phyloP scores from a whole-genome alignment of 768 basidiomycete genomes.

The Boletus speciosus region DNA sequence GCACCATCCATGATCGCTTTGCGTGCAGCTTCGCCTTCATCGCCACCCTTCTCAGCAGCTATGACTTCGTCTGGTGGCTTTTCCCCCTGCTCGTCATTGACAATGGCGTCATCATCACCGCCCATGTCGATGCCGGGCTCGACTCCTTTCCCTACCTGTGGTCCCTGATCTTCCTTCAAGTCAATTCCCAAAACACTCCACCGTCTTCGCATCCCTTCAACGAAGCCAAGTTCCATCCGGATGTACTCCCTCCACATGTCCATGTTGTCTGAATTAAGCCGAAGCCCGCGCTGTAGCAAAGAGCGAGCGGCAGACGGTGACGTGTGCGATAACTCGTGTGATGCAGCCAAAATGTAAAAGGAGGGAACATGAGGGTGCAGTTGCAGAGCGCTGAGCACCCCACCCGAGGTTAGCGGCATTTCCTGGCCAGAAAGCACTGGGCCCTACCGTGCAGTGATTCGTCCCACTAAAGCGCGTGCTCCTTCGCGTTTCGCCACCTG shows the following conservation, averaged over 20 bases:
- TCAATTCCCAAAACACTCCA: slow-evolving; percentile 77
- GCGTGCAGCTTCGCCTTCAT: slow-evolving; percentile 53
- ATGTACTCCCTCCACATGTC: slow-evolving; percentile 90
- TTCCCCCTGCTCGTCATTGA: slow-evolving; percentile 23
- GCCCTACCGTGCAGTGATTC: slow-evolving; percentile 75
- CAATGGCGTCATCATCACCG: slow-evolving; percentile 6
- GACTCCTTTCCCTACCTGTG: slow-evolving; percentile 15
- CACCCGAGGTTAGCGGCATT: slow-evolving; percentile 4
- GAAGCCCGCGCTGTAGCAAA: slow-evolving; percentile 80
- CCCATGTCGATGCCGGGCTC: slow-evolving; percentile 26
- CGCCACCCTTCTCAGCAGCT: slow-evolving; percentile 37
- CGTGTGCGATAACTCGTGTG: slow-evolving; percentile 72
- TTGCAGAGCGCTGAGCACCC: slow-evolving; percentile 67
- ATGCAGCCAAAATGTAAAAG: slow-evolving; percentile 81
- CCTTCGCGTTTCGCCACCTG: slow-evolving; percentile 78
- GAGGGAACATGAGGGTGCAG: slow-evolving; percentile 76
- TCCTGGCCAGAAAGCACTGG: not conserved
- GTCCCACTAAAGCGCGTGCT: slow-evolving; percentile 73
- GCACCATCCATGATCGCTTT: slow-evolving; percentile 71
- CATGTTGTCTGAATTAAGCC: slow-evolving; percentile 66
- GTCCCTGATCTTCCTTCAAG: slow-evolving; percentile 11
- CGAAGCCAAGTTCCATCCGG: slow-evolving; percentile 83
- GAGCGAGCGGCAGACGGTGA: slow-evolving; percentile 79
- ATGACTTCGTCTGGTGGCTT: slow-evolving; percentile 25
- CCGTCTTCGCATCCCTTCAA: slow-evolving; percentile 73